Evolutionary conservation across 305 asterid species (phyloP).

Genomic region (Rubia peregrina): DNA sequence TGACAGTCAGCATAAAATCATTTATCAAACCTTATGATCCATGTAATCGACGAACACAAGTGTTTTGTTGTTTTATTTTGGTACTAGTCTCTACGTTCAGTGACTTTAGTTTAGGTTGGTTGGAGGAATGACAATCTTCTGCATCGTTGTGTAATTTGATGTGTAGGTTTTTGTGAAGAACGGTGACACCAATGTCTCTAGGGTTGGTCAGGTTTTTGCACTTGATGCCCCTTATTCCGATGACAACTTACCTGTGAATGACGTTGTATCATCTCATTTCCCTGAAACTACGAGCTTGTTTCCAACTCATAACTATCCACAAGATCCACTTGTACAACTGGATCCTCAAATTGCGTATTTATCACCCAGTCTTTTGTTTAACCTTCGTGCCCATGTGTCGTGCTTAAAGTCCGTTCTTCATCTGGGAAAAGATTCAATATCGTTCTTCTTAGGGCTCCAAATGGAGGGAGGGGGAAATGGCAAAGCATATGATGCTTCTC

Average conservation of each 20-base stretch:
- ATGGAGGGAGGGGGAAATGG: slow-evolving; percentile 31
- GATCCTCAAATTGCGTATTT: slow-evolving; percentile 65
- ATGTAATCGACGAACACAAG: neutral
- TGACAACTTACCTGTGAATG: slow-evolving; percentile 19
- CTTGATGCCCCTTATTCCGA: slow-evolving; percentile 64
- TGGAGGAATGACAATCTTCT: slow-evolving; percentile 4
- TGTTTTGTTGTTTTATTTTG: neutral
- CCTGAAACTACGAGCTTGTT: slow-evolving; percentile 41
- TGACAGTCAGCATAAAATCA: neutral
- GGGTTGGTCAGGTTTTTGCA: slow-evolving; percentile 75
- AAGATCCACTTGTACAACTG: slow-evolving; percentile 24
- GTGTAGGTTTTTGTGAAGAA: slow-evolving; percentile 59
- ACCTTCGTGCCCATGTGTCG: slow-evolving; percentile 59
- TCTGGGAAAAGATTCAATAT: slow-evolving; percentile 50
- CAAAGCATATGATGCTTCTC: slow-evolving; percentile 27
- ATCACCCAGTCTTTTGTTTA: slow-evolving; percentile 80
- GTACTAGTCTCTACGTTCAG: neutral
- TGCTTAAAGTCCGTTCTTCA: slow-evolving; percentile 62
- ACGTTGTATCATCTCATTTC: slow-evolving; percentile 24
- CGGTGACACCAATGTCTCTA: slow-evolving; percentile 39
- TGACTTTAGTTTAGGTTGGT: neutral
- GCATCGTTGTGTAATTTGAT: slow-evolving; percentile 2
- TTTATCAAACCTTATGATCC: neutral
- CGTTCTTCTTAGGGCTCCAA: slow-evolving; percentile 48
- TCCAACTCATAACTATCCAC: slow-evolving; percentile 53